Percentiles rank a stretch among this genome's conserved stretches.
Conservation (phyloP, 2,329 filamentous ascomycete genomes). For the Xylaria multiplex region DNA sequence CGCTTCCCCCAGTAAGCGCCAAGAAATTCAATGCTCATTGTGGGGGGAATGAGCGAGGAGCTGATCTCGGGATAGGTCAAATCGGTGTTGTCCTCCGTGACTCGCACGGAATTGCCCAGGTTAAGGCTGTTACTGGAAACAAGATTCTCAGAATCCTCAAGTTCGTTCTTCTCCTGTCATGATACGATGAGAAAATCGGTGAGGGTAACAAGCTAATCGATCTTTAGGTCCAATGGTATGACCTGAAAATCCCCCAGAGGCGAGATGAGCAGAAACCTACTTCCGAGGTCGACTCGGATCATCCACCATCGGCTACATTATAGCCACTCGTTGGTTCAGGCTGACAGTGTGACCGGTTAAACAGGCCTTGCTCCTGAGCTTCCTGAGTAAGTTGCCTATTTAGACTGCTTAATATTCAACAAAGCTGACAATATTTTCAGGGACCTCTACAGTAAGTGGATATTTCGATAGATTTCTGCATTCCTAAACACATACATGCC, state of each 20-base stretch:
- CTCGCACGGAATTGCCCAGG: constrained; percentile 97
- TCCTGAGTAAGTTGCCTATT: constrained; percentile 67
- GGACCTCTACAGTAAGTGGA: constrained; percentile 82
- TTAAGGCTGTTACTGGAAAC: constrained; percentile 98
- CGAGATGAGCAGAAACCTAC: constrained; percentile 24
- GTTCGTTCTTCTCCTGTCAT: constrained; percentile 56
- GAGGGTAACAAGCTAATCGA: constrained; percentile 17
- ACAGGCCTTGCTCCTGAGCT: constrained; percentile 98
- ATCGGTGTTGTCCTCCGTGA: constrained; percentile 94
- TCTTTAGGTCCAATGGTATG: constrained; percentile 74
- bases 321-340: constrained; percentile 88
- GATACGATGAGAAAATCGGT: neutral
- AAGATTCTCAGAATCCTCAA: constrained; percentile 99
- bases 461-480: constrained; percentile 57
- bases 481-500: neutral
- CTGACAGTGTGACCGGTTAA: constrained; percentile 89
- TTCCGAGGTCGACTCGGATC: constrained; percentile 31
- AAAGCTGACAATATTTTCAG: constrained; percentile 24
- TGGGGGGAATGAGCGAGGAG: neutral
- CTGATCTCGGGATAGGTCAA: constrained; percentile 25
- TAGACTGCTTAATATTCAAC: neutral
- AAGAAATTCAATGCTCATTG: neutral
- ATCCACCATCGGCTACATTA: constrained; percentile 42
- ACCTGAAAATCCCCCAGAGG: constrained; percentile 52
- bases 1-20: constrained; percentile 66